Percentiles rank a stretch among this genome's conserved stretches.
Conservation (phyloP, 139 green algal species). For the Tetradesmus obliquus region DNA sequence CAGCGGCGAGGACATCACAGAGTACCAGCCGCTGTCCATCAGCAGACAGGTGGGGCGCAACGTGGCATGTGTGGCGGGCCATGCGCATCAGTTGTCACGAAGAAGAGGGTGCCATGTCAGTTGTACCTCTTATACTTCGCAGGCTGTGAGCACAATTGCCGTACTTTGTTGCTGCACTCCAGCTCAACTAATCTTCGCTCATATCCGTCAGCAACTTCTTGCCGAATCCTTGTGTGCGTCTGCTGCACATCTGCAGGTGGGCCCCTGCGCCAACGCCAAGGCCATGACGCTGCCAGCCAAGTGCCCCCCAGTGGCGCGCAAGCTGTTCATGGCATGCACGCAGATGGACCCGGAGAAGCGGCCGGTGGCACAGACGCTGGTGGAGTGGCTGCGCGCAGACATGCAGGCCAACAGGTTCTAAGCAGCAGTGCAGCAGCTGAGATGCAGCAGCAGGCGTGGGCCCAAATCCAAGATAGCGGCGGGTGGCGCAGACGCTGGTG, state of each 20-base stretch:
- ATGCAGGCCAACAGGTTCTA: constrained; percentile 9
- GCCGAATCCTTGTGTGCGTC: too few species aligned
- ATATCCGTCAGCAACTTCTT: too few species aligned
- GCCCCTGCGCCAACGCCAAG: constrained; percentile 41
- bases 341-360: constrained; percentile 61
- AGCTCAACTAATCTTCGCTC: too few species aligned
- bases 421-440: neutral
- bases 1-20: constrained; percentile 69
- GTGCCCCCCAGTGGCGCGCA: constrained; percentile 41
- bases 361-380: constrained; percentile 62
- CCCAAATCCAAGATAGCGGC: constrained; percentile 29
- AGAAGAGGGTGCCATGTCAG: too few species aligned
- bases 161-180: too few species aligned
- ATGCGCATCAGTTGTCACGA: neutral
- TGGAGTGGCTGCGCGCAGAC: constrained; percentile 71
- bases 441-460: neutral
- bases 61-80: neutral
- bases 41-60: constrained; percentile 45
- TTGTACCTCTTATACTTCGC: too few species aligned
- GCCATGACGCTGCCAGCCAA: constrained; percentile 44
- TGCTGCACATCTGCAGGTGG: neutral
- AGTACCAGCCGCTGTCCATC: constrained; percentile 68
- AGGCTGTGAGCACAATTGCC: too few species aligned
- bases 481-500: constrained; percentile 60
- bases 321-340: constrained; percentile 41